Conservation (phyloP, 495 filamentous ascomycete genomes). For the Penicillium robsamsonii region DNA sequence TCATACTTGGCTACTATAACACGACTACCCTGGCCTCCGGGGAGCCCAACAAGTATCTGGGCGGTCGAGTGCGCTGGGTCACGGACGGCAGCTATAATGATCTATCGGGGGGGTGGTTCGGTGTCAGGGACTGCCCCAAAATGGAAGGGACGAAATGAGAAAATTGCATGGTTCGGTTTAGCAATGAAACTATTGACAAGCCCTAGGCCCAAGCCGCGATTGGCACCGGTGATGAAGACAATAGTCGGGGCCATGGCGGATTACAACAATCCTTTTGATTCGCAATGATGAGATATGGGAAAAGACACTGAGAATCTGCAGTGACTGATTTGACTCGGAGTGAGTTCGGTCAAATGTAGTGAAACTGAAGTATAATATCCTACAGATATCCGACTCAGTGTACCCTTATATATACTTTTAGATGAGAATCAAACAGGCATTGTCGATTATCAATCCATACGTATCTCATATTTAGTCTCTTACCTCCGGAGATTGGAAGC, state of each 20-base stretch:
- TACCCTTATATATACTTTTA: background rate
- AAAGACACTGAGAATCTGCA: background rate
- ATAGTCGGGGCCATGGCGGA: background rate
- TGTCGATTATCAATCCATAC: background rate
- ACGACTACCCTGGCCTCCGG: conserved; percentile 29
- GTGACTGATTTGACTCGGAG: background rate
- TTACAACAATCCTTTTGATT: background rate
- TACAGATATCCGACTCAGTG: background rate
- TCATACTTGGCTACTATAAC: conserved; percentile 46
- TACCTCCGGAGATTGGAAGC: background rate
- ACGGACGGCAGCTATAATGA: conserved; percentile 48
- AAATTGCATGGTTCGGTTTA: background rate
- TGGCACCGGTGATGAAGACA: background rate
- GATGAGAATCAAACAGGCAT: background rate
- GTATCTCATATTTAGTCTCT: background rate
- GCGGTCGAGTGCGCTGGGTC: conserved; percentile 24
- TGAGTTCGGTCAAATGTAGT: background rate
- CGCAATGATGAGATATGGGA: background rate
- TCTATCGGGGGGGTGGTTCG: conserved; percentile 16
- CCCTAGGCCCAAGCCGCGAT: background rate
- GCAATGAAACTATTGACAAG: background rate
- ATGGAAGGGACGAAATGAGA: background rate
- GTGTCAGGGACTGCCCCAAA: background rate
- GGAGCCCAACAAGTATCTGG: conserved; percentile 15
- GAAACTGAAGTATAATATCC: background rate